A percentile compares a stretch with the other conserved stretches of the same genome.
Conservation (phyloP, 768 basidiomycete genomes). For the Rhizopogon vesiculosus region DNA sequence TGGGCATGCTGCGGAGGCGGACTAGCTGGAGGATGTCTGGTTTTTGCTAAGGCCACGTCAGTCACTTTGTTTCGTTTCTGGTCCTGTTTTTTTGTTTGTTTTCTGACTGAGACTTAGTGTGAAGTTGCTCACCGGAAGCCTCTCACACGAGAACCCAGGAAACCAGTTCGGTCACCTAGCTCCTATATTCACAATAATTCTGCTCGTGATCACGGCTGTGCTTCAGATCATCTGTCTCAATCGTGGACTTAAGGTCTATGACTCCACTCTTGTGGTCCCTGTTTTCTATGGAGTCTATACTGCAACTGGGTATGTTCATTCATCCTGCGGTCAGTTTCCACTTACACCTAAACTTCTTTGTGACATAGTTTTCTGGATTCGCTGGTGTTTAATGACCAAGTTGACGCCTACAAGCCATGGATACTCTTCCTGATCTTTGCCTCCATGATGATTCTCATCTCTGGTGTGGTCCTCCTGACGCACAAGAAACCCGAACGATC, state of each 20-base stretch:
- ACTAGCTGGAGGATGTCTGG: constrained; percentile 82
- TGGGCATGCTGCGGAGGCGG: constrained; percentile 95
- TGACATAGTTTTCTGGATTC: constrained; percentile 53
- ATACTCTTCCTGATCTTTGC: constrained; percentile 82
- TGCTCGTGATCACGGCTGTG: constrained; percentile 68
- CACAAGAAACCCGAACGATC: constrained; percentile 79
- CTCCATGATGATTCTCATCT: constrained; percentile 83
- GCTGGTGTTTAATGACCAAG: constrained; percentile 78
- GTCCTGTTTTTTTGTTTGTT: constrained; percentile 1
- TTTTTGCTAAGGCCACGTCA: constrained; percentile 60
- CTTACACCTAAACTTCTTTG: constrained; percentile 5
- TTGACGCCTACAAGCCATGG: constrained; percentile 85
- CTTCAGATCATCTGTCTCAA: constrained; percentile 91
- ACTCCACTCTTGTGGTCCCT: constrained; percentile 88
- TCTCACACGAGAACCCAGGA: constrained; percentile 79
- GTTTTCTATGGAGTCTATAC: constrained; percentile 95
- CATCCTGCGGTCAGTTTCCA: background rate
- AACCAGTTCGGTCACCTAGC: constrained; percentile 83
- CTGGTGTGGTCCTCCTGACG: constrained; percentile 89
- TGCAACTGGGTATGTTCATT: constrained; percentile 56
- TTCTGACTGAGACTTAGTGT: constrained; percentile 43
- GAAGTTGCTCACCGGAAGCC: constrained; percentile 68
- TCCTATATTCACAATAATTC: constrained; percentile 68
- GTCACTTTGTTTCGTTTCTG: constrained; percentile 5
- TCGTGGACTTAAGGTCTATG: constrained; percentile 84